Evolutionary conservation across 2,329 filamentous ascomycete genomes (phyloP), one percentile per base, ranked within the genome.

Genomic region (Scedosporium boydii): DNA sequence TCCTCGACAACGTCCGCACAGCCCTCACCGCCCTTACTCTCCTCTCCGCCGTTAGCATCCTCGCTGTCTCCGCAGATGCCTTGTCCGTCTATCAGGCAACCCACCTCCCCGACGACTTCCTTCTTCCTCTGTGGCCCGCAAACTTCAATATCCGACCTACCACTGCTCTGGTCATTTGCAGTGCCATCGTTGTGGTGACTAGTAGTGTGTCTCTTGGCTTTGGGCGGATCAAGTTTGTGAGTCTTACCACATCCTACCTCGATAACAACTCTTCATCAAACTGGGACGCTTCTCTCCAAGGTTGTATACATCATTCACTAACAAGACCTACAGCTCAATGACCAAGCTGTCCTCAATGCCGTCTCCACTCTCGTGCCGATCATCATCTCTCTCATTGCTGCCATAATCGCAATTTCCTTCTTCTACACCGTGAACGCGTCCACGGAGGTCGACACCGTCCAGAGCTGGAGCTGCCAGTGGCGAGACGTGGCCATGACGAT

Each of bases 401-500:
- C 81, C 46, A 69, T 86, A 59, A 74, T 85, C 62, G 78, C 80
- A 65, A 80, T 84, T 68, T 73, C 77, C 60, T 78, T 87, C 71
- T 85, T 83, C 70, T 87, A 85, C 68, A 76, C 76, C 62, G 76
- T 83, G 70, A 82, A 85, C 66, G 71, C 77, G 18, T 86, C 84
- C 3, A 72, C 72, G 14, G 76, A 75, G 7, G 73, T 75, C 63
- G 82, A 64, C n/a, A 84, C 82, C 6, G 72, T 87, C 10, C 76
- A 86, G 68, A 85, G 82, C 71, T 87, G 85, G 85, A 82, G 78
- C 48, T 87, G 85, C 71, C 82, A 82, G 65, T 87, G 85, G 84
- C 72, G 74, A 7, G 68, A 75, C 23, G 73, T 86, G n/a, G 70
- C 73, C 64, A 85, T 87, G 82, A 67, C 68, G 16, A 69, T 74